Percentiles rank a stretch among this genome's conserved stretches.
Conservation (phyloP, 306 rosid genomes). For the Citrullus amarus region DNA sequence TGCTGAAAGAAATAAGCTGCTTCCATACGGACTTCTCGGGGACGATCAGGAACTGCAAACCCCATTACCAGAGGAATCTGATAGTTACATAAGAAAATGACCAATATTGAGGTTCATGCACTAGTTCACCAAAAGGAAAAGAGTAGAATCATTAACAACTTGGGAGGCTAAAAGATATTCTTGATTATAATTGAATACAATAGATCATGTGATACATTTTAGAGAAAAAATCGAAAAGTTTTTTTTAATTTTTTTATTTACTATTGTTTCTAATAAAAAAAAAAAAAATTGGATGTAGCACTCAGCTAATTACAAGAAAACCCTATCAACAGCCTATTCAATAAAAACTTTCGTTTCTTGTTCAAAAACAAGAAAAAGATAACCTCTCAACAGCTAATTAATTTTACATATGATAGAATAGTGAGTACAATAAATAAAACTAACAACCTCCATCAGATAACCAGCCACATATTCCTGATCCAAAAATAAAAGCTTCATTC, state of each 20-base stretch:
- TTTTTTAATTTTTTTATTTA: neutral
- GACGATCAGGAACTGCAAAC: slow-evolving; percentile 85
- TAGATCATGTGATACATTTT: neutral
- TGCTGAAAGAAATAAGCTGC: slow-evolving; percentile 88
- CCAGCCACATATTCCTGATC: neutral
- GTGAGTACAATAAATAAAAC: neutral
- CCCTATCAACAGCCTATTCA: neutral
- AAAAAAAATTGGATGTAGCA: neutral
- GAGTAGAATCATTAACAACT: neutral
- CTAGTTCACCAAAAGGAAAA: neutral
- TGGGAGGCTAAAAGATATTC: neutral
- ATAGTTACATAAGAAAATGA: slow-evolving; percentile 17
- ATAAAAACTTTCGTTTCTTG: too few relatives aligned
- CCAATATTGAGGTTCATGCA: neutral
- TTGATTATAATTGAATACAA: neutral
- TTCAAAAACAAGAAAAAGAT: too few relatives aligned
- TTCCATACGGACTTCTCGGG: slow-evolving; percentile 98
- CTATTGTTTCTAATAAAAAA: neutral
- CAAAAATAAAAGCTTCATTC: neutral
- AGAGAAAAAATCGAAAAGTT: neutral
- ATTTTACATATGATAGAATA: neutral
- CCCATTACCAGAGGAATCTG: slow-evolving; percentile 89
- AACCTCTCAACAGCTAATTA: neutral
- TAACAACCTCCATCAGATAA: neutral
- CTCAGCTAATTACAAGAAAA: neutral